Evolutionary conservation across 176 grass and related monocot species (phyloP).

Genomic region (Oryza nivara): DNA sequence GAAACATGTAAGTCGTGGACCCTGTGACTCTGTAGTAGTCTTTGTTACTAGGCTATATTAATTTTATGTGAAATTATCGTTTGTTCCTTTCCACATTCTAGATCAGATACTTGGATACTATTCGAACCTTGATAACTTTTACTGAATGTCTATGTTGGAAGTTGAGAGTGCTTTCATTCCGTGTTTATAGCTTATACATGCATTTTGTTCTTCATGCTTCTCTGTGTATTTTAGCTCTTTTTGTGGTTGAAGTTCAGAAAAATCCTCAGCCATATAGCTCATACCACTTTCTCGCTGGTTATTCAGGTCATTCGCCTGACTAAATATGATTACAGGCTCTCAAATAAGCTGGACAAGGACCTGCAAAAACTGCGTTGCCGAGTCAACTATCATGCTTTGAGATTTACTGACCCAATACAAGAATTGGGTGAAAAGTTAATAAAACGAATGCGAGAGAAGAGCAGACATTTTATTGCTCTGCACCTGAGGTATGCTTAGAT

Average conservation of each 20-base stretch:
- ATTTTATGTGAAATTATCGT: constrained; percentile 5
- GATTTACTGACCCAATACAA: constrained; percentile 85
- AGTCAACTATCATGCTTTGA: constrained; percentile 90
- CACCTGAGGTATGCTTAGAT: constrained; percentile 71
- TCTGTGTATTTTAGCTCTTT: background rate
- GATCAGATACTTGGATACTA: background rate
- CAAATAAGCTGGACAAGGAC: constrained; percentile 87
- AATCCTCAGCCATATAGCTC: constrained; percentile 25
- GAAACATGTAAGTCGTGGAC: constrained; percentile 68
- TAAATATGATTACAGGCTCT: constrained; percentile 94
- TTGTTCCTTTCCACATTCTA: background rate
- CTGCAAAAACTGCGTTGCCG: constrained; percentile 89
- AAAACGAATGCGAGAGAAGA: constrained; percentile 73
- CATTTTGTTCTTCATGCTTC: background rate
- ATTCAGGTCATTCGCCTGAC: constrained; percentile 91
- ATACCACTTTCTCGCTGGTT: constrained; percentile 32
- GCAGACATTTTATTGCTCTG: constrained; percentile 93
- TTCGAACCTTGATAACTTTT: background rate
- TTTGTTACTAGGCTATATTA: background rate
- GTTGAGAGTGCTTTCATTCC: background rate
- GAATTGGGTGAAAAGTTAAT: constrained; percentile 68
- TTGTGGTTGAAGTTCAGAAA: constrained; percentile 1
- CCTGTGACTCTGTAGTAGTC: background rate
- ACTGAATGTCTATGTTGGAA: background rate
- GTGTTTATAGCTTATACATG: background rate